These are phyloP conservation scores for Aurinia saxatilis DNA, from an alignment of 345 rosid genomes.

Conservation along the genomic window DNA sequence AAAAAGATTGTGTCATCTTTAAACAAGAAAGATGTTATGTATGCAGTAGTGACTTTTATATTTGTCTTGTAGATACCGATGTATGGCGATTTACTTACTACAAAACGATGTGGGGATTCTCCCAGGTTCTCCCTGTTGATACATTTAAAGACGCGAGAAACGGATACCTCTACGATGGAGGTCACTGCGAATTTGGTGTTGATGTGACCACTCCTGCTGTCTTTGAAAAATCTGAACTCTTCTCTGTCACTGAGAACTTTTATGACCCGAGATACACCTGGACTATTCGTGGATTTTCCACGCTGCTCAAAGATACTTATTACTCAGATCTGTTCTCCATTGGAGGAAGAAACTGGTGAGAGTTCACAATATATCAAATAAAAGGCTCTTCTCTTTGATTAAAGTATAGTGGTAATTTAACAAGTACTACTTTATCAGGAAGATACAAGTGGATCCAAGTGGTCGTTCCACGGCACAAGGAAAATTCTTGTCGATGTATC, in stretches of 20 bases:
- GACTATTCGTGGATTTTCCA: neutral
- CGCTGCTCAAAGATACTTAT: neutral
- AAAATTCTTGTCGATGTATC: conserved; percentile 5
- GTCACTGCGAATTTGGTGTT: conserved; percentile 24
- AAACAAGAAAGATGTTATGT: neutral
- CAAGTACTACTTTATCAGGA: neutral
- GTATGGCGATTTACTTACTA: conserved; percentile 2
- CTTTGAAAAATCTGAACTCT: neutral
- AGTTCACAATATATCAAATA: neutral
- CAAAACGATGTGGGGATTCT: conserved; percentile 21
- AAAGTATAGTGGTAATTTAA: neutral
- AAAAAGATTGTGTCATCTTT: neutral
- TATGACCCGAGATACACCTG: neutral
- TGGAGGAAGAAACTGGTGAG: conserved; percentile 20
- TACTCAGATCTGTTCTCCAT: neutral
- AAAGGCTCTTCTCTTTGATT: neutral
- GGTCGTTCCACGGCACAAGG: neutral
- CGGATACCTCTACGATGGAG: conserved; percentile 24
- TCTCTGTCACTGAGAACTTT: neutral
- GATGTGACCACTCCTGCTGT: neutral
- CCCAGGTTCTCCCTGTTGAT: neutral
- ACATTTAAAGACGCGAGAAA: neutral
- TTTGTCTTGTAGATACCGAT: neutral
- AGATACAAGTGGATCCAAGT: conserved; percentile 3
- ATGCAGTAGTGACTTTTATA: neutral